These are phyloP conservation scores for Talaromyces sp. DNA, from an alignment of 2,329 filamentous ascomycete genomes.

Conservation along the genomic window DNA sequence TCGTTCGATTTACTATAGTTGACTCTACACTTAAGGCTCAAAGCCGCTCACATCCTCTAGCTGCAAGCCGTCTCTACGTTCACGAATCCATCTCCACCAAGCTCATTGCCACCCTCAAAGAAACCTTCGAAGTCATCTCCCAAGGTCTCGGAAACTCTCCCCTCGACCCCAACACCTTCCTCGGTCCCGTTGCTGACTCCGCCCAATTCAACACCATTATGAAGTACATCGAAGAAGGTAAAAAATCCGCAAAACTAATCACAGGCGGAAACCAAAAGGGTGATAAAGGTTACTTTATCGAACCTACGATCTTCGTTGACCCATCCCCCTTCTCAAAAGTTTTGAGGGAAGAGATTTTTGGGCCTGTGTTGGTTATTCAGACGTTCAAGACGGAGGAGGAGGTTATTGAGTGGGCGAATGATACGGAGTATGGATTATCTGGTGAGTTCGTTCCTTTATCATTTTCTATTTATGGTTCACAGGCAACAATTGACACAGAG, in stretches of 20 bases:
- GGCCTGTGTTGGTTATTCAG: conserved; percentile 19
- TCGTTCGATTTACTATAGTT: too few relatives aligned
- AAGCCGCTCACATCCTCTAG: background rate
- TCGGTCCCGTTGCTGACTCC: conserved; percentile 18
- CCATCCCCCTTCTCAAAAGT: background rate
- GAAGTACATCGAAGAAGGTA: conserved; percentile 20
- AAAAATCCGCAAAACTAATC: conserved; percentile 14
- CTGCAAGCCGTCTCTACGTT: conserved; percentile 24
- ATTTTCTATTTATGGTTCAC: background rate
- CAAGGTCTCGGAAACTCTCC: conserved; percentile 14
- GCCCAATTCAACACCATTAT: conserved; percentile 17
- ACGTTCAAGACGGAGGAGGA: conserved; percentile 20
- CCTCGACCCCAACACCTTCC: background rate
- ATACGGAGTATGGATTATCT: conserved; percentile 21
- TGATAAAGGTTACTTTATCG: conserved; percentile 18
- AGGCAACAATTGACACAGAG: background rate
- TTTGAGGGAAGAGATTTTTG: conserved; percentile 21
- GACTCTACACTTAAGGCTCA: too few relatives aligned
- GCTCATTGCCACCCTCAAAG: conserved; percentile 20
- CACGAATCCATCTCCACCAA: conserved; percentile 22
- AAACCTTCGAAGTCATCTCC: conserved; percentile 8
- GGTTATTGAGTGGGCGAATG: conserved; percentile 22
- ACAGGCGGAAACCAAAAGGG: conserved; percentile 4
- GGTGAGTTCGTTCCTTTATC: background rate
- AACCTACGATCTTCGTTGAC: conserved; percentile 19